Conservation (phyloP, 345 rosid genomes). For the Acer yangbiense region DNA sequence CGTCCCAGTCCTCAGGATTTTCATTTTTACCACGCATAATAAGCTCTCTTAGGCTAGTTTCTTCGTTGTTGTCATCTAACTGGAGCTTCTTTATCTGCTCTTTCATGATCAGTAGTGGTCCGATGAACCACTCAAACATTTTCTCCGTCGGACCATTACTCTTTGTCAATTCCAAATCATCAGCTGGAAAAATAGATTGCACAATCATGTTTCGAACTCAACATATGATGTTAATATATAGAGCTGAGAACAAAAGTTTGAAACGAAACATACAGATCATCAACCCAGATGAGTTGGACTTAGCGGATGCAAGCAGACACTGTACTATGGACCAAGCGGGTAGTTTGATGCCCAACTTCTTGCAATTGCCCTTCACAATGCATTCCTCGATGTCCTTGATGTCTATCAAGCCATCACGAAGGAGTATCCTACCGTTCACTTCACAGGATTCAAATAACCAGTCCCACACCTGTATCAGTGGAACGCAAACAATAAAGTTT, state of each 20-base stretch:
- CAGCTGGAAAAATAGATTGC: conserved; percentile 38
- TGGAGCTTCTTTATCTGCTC: conserved; percentile 71
- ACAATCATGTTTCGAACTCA: conserved; percentile 2
- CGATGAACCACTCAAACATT: conserved; percentile 75
- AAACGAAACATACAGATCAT: conserved; percentile 56
- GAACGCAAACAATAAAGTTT: conserved; percentile 9
- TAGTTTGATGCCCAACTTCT: conserved; percentile 54
- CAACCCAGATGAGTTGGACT: conserved; percentile 64
- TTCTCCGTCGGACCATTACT: conserved; percentile 60
- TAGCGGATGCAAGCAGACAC: conserved; percentile 71
- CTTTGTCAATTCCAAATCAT: conserved; percentile 63
- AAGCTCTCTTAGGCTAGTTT: conserved; percentile 50
- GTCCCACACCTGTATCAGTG: conserved; percentile 70
- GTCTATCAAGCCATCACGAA: conserved; percentile 59
- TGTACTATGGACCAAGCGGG: conserved; percentile 80
- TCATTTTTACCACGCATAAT: conserved; percentile 51
- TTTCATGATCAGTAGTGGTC: conserved; percentile 69
- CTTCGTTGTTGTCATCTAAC: conserved; percentile 45
- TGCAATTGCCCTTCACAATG: conserved; percentile 56
- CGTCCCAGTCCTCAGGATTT: conserved; percentile 72
- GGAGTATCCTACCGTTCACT: conserved; percentile 68
- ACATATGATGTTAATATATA: background rate
- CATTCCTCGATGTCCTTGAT: conserved; percentile 70
- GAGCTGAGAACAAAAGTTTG: conserved; percentile 2
- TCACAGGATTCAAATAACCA: conserved; percentile 88